These are phyloP conservation scores for Mycena rebaudengoi DNA, from an alignment of 768 basidiomycete genomes.

Conservation along the genomic window DNA sequence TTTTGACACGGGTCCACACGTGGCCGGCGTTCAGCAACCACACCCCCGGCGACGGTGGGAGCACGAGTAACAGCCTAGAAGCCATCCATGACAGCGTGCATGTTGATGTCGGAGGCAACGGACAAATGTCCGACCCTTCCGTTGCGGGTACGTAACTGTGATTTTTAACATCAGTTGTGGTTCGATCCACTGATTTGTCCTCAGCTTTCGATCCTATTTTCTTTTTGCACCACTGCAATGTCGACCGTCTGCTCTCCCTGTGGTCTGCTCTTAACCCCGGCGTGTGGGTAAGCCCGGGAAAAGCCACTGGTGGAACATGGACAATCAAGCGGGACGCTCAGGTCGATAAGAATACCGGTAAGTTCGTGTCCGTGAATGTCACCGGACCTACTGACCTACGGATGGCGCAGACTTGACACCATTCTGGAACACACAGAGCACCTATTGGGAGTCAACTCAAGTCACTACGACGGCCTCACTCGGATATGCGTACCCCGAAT, in stretches of 20 bases:
- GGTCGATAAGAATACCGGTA: conserved; percentile 40
- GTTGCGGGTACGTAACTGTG: conserved; percentile 48
- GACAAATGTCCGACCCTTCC: conserved; percentile 50
- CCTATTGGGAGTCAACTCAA: conserved; percentile 49
- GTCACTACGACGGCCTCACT: conserved; percentile 40
- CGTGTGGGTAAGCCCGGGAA: conserved; percentile 45
- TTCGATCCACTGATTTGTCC: not conserved
- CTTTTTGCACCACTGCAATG: conserved; percentile 60
- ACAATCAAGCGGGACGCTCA: conserved; percentile 35
- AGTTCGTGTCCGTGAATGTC: conserved; percentile 21
- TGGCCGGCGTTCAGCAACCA: conserved; percentile 59
- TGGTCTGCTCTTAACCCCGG: conserved; percentile 55
- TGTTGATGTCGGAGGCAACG: conserved; percentile 47
- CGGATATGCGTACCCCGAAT: conserved; percentile 60
- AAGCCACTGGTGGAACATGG: conserved; percentile 39
- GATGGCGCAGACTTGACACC: conserved; percentile 48
- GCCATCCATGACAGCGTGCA: conserved; percentile 58
- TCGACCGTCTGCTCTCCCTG: conserved; percentile 61
- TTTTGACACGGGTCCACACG: conserved; percentile 44
- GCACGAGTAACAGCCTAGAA: conserved; percentile 54
- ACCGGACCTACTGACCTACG: not conserved
- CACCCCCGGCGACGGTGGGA: conserved; percentile 42
- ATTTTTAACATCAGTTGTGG: not conserved
- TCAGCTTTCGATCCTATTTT: conserved; percentile 62
- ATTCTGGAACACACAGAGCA: conserved; percentile 49